A percentile compares a stretch with the other conserved stretches of the same genome.
Conservation (phyloP, 1,284 basidiomycete genomes). For the Mycosarcoma maydis region DNA sequence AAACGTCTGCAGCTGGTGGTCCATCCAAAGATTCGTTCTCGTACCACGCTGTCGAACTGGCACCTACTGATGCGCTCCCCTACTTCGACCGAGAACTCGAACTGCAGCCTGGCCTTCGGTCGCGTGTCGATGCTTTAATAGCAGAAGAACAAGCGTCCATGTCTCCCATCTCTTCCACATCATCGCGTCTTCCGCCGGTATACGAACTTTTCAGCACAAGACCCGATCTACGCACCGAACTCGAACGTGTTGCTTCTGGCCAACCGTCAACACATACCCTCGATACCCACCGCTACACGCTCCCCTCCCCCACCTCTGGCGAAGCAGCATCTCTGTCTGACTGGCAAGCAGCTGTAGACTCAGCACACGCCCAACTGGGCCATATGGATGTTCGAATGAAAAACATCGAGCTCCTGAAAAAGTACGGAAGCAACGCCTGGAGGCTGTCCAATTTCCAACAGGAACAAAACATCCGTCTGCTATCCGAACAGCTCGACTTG, state of each 20-base stretch:
- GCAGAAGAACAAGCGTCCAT: slow-evolving; percentile 74
- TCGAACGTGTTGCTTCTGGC: slow-evolving; percentile 56
- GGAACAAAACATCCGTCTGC: slow-evolving; percentile 37
- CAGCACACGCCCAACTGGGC: slow-evolving; percentile 85
- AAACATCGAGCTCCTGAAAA: slow-evolving; percentile 84
- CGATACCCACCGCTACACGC: slow-evolving; percentile 81
- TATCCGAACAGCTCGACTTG: slow-evolving; percentile 20
- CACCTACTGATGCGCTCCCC: slow-evolving; percentile 78
- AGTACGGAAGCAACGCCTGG: slow-evolving; percentile 74
- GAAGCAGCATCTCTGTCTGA: slow-evolving; percentile 77
- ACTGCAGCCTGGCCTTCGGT: slow-evolving; percentile 75
- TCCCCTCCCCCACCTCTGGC: slow-evolving; percentile 76
- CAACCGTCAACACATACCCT: slow-evolving; percentile 74
- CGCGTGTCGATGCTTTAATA: slow-evolving; percentile 78
- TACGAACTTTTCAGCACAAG: slow-evolving; percentile 72
- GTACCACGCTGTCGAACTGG: slow-evolving; percentile 30
- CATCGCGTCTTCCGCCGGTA: slow-evolving; percentile 75
- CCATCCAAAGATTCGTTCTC: slow-evolving; percentile 12
- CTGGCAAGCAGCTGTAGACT: slow-evolving; percentile 80
- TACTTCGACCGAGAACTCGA: slow-evolving; percentile 95
- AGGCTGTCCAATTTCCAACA: slow-evolving; percentile 56
- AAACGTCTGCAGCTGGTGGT: neutral
- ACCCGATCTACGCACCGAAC: slow-evolving; percentile 46
- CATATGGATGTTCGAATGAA: slow-evolving; percentile 86
- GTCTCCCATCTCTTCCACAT: slow-evolving; percentile 68